Percentiles rank a stretch among this genome's conserved stretches.
Conservation (phyloP, 2,329 filamentous ascomycete genomes). For the Penicillium oxalicum region DNA sequence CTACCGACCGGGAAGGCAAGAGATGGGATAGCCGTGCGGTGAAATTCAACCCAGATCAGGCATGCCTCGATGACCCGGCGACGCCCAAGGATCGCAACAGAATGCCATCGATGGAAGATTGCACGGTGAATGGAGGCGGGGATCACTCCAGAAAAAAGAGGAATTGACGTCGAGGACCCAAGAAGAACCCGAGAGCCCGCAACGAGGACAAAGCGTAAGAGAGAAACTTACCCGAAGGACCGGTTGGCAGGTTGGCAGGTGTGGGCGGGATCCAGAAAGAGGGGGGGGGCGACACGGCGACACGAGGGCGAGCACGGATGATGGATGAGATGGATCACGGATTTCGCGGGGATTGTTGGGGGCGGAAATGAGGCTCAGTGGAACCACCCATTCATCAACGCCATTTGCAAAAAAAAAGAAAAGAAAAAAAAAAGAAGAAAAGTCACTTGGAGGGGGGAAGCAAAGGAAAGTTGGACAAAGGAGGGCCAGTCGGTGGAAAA, state of each 20-base stretch:
- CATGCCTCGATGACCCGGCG: neutral
- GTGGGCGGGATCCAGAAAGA: neutral
- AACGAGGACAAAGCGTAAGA: conserved; percentile 11
- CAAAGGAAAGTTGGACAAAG: neutral
- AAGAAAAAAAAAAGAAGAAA: neutral
- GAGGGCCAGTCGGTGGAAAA: neutral
- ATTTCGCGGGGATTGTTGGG: neutral
- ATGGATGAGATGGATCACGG: too few species aligned
- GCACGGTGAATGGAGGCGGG: too few species aligned
- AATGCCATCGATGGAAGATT: too few species aligned
- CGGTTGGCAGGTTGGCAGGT: neutral
- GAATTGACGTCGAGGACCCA: too few species aligned
- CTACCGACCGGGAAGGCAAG: too few species aligned
- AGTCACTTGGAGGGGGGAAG: neutral
- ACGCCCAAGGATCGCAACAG: neutral
- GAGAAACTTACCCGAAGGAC: conserved; percentile 12
- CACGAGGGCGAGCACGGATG: conserved; percentile 5
- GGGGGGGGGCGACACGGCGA: conserved; percentile 22
- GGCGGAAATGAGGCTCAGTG: conserved; percentile 1
- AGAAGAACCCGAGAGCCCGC: too few species aligned
- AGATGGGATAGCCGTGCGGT: too few species aligned
- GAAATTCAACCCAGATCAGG: too few species aligned
- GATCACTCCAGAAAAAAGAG: too few species aligned
- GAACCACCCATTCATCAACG: conserved; percentile 1
- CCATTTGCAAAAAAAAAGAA: neutral